A percentile compares a stretch with the other conserved stretches of the same genome.
Conservation (phyloP, 257 asterid genomes). For the Penstemon davidsonii region DNA sequence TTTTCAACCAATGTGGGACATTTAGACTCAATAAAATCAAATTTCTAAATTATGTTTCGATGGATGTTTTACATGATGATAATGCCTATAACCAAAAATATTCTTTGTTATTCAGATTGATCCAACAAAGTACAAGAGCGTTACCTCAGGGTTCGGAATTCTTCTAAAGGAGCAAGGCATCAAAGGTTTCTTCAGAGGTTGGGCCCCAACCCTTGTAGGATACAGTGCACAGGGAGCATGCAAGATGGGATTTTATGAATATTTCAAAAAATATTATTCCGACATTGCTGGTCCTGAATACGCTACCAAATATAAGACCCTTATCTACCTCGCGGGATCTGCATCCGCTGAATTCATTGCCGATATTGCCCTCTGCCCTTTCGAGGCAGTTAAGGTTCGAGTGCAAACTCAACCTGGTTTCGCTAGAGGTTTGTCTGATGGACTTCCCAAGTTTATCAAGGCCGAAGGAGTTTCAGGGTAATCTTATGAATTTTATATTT, state of each 20-base stretch:
- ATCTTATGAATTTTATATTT: neutral
- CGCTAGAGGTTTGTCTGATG: slow-evolving; percentile 85
- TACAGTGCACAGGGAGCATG: slow-evolving; percentile 88
- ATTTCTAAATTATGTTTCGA: too few species aligned
- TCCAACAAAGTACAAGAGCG: slow-evolving; percentile 73
- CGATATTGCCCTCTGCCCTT: slow-evolving; percentile 76
- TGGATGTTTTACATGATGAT: neutral
- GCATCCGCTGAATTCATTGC: slow-evolving; percentile 87
- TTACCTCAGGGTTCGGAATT: slow-evolving; percentile 59
- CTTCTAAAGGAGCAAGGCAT: slow-evolving; percentile 72
- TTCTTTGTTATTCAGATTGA: slow-evolving; percentile 49
- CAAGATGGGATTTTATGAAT: slow-evolving; percentile 75
- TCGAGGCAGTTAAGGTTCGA: slow-evolving; percentile 86
- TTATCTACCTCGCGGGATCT: slow-evolving; percentile 81
- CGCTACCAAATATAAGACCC: slow-evolving; percentile 76
- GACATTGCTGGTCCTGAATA: slow-evolving; percentile 77
- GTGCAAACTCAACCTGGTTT: slow-evolving; percentile 86
- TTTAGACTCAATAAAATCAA: too few species aligned
- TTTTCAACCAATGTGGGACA: too few species aligned
- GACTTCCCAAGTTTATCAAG: slow-evolving; percentile 63
- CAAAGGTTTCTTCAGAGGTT: slow-evolving; percentile 70
- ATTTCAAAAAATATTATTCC: slow-evolving; percentile 73
- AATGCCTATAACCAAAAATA: neutral
- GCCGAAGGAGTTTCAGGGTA: slow-evolving; percentile 79
- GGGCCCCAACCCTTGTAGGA: slow-evolving; percentile 85